A percentile compares a stretch with the other conserved stretches of the same genome.
Conservation (phyloP, 345 rosid species). For the Odontarrhena argentea region DNA sequence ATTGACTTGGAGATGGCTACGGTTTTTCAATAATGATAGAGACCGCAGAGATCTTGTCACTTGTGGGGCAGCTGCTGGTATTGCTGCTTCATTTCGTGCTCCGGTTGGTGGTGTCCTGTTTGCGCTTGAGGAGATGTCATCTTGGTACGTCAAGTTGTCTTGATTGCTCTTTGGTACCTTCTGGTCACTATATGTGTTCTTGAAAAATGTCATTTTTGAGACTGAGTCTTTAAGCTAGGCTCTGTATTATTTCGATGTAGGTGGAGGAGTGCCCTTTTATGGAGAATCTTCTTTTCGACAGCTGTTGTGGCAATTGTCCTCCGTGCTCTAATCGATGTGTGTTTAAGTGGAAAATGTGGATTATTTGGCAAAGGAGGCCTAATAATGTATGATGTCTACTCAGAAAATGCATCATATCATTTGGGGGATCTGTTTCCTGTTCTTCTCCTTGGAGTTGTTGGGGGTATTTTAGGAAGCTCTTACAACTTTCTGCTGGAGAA, state of each 20-base stretch:
- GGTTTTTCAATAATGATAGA: constrained; percentile 79
- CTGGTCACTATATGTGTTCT: neutral
- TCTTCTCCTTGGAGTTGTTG: constrained; percentile 78
- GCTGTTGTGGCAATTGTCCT: constrained; percentile 86
- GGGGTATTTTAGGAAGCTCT: constrained; percentile 83
- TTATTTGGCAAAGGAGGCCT: constrained; percentile 93
- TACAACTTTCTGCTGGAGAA: constrained; percentile 71
- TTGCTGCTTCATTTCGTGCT: constrained; percentile 87
- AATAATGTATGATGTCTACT: constrained; percentile 84
- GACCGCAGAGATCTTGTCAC: constrained; percentile 92
- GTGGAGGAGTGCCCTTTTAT: constrained; percentile 88
- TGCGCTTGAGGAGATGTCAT: constrained; percentile 93
- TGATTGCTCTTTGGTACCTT: neutral
- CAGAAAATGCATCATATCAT: constrained; percentile 69
- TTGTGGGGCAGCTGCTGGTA: constrained; percentile 97
- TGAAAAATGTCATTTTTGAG: neutral
- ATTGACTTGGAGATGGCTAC: constrained; percentile 80
- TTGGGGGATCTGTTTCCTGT: constrained; percentile 71
- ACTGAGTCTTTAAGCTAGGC: neutral
- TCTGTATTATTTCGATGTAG: neutral
- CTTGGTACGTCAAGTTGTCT: constrained; percentile 60
- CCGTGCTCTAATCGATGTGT: constrained; percentile 82
- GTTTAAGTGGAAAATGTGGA: constrained; percentile 82
- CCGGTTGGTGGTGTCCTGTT: constrained; percentile 94
- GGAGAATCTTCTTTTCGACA: constrained; percentile 92